Conservation (phyloP, 176 grass and related monocot genomes). For the Oryza officinalis region DNA sequence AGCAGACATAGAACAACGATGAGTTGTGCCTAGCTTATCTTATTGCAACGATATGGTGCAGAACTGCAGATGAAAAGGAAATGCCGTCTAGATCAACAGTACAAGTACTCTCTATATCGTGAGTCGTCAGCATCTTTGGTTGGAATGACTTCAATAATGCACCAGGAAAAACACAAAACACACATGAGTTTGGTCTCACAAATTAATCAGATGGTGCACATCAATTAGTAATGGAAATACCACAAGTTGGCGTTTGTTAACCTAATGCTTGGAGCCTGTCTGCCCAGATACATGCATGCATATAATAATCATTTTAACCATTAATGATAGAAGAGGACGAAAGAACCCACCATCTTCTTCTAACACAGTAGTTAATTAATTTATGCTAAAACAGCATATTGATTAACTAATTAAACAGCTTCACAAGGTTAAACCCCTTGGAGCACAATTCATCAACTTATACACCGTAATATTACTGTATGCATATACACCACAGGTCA, state of each 20-base stretch:
- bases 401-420: conserved; percentile 19
- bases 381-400: no score
- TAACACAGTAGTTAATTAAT: background rate
- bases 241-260: conserved; percentile 22
- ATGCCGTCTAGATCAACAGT: background rate
- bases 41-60: background rate
- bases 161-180: background rate
- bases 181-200: background rate
- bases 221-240: background rate
- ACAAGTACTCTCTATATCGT: background rate
- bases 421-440: conserved; percentile 45
- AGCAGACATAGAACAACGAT: background rate
- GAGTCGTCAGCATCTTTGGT: background rate
- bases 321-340: background rate
- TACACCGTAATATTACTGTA: conserved; percentile 30
- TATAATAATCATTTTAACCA: background rate
- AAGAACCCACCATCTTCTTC: background rate
- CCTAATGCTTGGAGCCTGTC: background rate
- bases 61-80: background rate
- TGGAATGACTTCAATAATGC: background rate
- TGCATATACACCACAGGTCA: conserved; percentile 25
- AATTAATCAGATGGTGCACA: background rate
- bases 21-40: background rate
- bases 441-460: conserved; percentile 27
- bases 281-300: background rate